Base-by-base conservation (phyloP, 1,284 basidiomycete genomes). In the Apiotrichum veenhuisii region DNA sequence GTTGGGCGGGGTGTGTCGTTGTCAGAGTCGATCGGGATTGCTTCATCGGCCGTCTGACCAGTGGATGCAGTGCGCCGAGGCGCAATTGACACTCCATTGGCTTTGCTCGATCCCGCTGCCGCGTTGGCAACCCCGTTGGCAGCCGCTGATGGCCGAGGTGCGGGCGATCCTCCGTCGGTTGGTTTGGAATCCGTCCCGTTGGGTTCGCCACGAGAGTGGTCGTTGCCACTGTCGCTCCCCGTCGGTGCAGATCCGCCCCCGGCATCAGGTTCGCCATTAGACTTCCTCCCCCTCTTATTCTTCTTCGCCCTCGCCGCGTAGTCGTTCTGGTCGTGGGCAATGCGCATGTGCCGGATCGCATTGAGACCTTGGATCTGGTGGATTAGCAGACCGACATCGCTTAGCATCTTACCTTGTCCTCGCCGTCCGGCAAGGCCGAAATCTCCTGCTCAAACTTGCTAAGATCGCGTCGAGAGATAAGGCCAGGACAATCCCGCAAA, bases 331-430 rank as follows among this genome's bases (percentile, higher is more conserved):
- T 14, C 14, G 27, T 56, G 54, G 9, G 58, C 58, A 1, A 27
- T 38, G 8, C 40, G 37, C 52, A 60, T 49, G 27, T 44, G 50
- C n/a, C 10, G 14, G 34, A 60, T 38, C 0, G 55, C 52, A 12
- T 50, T 22, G 7, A 54, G 15, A 8, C 48, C 59, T 5, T 42
- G 33, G 12, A 46, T 36, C 52, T 58, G 48, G 14, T 10, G n/a
- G 5, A 15, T 57, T 30, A 52, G 45, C 34, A 15, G 8, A 11
- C 5, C 5, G 1, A 1, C 4, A 14, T 14, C 14, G 0, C 14
- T 5, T n/a, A 22, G 18, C 2, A 20, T 40, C 56, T 43, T 38
- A 54, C 57, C 50, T 46, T 60, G 18, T 56, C 55, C 18, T 57
- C 59, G 4, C n/a, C 34, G 5, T 40, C 15, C 5, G 10, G 26